Base-by-base conservation (phyloP, 768 basidiomycete genomes). In the Rhodotorula babjevae region DNA sequence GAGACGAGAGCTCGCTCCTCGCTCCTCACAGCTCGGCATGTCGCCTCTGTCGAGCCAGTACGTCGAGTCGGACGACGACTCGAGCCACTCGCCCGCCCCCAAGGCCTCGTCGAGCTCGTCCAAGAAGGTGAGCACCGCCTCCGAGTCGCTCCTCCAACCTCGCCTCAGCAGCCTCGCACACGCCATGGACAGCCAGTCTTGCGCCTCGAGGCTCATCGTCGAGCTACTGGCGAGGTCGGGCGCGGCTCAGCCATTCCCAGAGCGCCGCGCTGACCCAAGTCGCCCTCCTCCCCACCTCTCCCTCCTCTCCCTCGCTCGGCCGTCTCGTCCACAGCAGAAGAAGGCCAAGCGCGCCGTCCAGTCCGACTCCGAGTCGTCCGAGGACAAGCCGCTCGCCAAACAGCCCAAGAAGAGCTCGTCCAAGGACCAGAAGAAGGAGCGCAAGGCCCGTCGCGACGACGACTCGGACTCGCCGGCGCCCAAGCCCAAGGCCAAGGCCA, bases 401-500 rank as follows among this genome's bases (percentile, higher is more conserved):
- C 53, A 63, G 58, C 16, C 57, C 53, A 69, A 71, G 44, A 2
- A 18, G 6, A 11, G 12, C 14, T 46, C 44, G 44, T 46, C 44
- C 44, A 46, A 46, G 44, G 8, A 18, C 44, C 2, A 46, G 44
- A 46, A 46, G 59, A 72, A 68, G 46, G 40, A n/a, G 7, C 31
- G 44, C 3, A 65, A 66, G 47, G 5, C 36, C 5, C 36, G 5
- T 4, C 36, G 36, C 36, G 5, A 9, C 36, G n/a, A 25, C 27
- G 57, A 31, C 27, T 36, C 53, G 7, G 66, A 29, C 23, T 56
- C 60, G 18, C 52, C 42, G 29, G 44, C 55, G 29, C 12, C n/a
- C 49, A 64, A 65, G 68, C 14, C 31, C 33, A 69, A 72, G 63
- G 15, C n/a, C 49, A 64, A 65, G 68, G 15, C 31, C 33, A 69